These are phyloP conservation scores for Casuarina equisetifolia DNA, from an alignment of 306 rosid species.

Conservation along the genomic window DNA sequence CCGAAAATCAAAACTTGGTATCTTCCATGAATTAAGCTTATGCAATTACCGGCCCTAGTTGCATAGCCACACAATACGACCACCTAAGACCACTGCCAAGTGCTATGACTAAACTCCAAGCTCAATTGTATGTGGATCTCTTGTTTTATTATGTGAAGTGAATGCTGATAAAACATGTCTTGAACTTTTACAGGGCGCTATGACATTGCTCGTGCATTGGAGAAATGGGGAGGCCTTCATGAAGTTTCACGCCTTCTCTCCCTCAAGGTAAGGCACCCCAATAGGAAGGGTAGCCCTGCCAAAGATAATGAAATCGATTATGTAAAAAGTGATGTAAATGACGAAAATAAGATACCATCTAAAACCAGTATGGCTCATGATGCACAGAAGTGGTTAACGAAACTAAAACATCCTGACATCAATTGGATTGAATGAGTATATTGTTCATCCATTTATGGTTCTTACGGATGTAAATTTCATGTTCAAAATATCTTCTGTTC, in stretches of 20 bases:
- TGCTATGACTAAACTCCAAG: neutral
- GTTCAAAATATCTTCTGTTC: neutral
- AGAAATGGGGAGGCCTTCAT: constrained; percentile 94
- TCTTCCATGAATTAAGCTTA: neutral
- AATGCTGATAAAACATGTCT: neutral
- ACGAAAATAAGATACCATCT: constrained; percentile 39
- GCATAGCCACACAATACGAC: neutral
- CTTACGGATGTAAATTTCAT: neutral
- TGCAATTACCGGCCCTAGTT: neutral
- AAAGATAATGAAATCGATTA: constrained; percentile 54
- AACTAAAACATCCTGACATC: constrained; percentile 67
- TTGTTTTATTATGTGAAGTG: neutral
- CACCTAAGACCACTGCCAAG: neutral
- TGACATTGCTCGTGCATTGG: constrained; percentile 88
- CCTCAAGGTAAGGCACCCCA: constrained; percentile 65
- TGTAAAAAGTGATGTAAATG: constrained; percentile 37
- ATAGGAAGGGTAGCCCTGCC: constrained; percentile 44
- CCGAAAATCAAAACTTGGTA: neutral
- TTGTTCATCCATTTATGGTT: neutral
- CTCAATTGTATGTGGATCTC: neutral
- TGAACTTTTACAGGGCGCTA: constrained; percentile 60
- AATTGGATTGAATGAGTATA: constrained; percentile 68
- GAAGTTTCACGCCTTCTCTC: constrained; percentile 89
- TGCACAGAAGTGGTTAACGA: constrained; percentile 71
- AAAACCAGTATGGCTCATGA: constrained; percentile 61